Base-by-base conservation (phyloP, 1,139 yeast species). In the Taphrina wiesneri region DNA sequence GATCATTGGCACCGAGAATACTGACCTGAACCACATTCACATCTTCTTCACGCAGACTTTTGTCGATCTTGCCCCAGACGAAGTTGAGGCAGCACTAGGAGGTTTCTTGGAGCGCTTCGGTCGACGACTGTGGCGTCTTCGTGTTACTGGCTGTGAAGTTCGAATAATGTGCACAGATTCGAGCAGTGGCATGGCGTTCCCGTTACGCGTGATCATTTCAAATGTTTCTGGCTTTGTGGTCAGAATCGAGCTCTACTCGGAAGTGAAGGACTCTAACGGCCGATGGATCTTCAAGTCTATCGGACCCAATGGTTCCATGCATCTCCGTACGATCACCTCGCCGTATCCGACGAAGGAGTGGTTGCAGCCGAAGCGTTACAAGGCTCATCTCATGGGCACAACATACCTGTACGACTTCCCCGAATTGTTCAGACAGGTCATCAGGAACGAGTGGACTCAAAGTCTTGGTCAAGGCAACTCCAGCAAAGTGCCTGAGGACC, bases 391-490 rank as follows among this genome's bases (percentile, higher is more conserved):
- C 75, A 89, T 93, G 93, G 99, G 99, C 70, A 93, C 99, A 19
- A 92, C 99, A 26, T 93, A 90, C 75, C 97, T 90, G 62, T 95
- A 95, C 76, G 99, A 93, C 78, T 95, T 93, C 93, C 99, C 99
- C 63, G 99, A 93, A 77, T 81, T 93, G 74, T 93, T 95, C 88
- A 90, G 95, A 74, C 98, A 93, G 81, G 96, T 97, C 43, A 83
- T 90, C 60, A 78, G 85, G 68, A 83, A 93, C 36, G 87, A 86
- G 77, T 93, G 99, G 99, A 87, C 87, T 76, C 84, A 84, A 70
- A 74, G 77, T 28, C 73, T 71, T 56, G 63, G 56, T 63, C 53
- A 23, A n/a, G 71, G 68, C 19, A 32, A 53, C 13, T 36, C 53
- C 9, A 57, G 49, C 25, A 86, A 86, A 76, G 79, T 86, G 67